These are phyloP conservation scores for Lasiosphaeria miniovina DNA, from an alignment of 495 filamentous ascomycete genomes.

Conservation along the genomic window DNA sequence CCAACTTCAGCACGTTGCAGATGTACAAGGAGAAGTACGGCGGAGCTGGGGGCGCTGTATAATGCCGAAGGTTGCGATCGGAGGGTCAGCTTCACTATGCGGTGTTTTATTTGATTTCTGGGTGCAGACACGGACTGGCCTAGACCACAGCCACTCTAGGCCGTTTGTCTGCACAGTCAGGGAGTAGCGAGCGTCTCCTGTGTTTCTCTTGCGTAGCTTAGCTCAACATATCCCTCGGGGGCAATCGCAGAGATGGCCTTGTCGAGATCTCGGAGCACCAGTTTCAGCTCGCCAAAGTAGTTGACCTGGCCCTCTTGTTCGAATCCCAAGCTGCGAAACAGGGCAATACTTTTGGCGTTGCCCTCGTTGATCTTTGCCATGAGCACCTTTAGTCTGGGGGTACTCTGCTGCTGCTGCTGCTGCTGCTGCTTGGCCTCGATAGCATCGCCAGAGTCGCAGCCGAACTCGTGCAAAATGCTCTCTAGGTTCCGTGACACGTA, in stretches of 20 bases:
- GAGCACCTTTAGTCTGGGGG: slow-evolving; percentile 30
- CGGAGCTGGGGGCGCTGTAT: slow-evolving; percentile 16
- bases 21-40: slow-evolving; percentile 60
- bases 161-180: no score
- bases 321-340: slow-evolving; percentile 49
- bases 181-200: no score
- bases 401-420: neutral
- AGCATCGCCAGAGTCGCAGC: neutral
- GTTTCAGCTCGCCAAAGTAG: slow-evolving; percentile 50
- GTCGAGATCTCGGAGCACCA: slow-evolving; percentile 34
- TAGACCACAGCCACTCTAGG: no score
- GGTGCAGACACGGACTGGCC: no score
- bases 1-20: slow-evolving; percentile 63
- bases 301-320: slow-evolving; percentile 41
- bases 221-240: slow-evolving; percentile 24
- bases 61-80: neutral
- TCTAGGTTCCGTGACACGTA: slow-evolving; percentile 54
- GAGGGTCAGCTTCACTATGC: slow-evolving; percentile 4
- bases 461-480: slow-evolving; percentile 60
- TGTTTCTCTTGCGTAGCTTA: slow-evolving; percentile 21
- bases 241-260: neutral
- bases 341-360: slow-evolving; percentile 39
- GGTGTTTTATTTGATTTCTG: neutral
- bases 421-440: neutral
- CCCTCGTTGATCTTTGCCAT: slow-evolving; percentile 46